Percentiles rank a stretch among this genome's conserved stretches.
phyloP scores from a whole-genome alignment of 192 early-diverging fungal species.

The Phlyctochytrium bullatum region DNA sequence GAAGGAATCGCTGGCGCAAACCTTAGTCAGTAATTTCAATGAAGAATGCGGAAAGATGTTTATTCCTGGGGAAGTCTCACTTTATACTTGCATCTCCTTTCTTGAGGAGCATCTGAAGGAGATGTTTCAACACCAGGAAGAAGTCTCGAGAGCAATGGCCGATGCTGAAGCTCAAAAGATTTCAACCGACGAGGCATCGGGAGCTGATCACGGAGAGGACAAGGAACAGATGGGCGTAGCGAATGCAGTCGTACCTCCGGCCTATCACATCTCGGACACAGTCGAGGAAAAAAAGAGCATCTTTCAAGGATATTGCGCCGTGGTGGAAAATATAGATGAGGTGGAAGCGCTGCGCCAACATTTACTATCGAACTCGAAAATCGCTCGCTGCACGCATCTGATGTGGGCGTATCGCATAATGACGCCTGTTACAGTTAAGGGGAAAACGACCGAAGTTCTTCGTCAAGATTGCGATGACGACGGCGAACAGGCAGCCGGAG shows the following conservation, averaged over 20 bases:
- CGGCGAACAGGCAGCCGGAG: slow-evolving; percentile 90
- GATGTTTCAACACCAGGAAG: not conserved
- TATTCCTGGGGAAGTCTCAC: not conserved
- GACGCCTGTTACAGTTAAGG: too few species aligned
- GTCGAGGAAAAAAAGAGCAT: not conserved
- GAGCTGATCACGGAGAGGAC: not conserved
- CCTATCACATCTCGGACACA: not conserved
- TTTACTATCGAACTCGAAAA: not conserved
- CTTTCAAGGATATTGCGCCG: not conserved
- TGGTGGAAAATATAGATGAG: not conserved
- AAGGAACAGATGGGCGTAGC: not conserved
- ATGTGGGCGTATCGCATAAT: not conserved
- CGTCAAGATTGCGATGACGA: slow-evolving; percentile 72
- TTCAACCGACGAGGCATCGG: not conserved
- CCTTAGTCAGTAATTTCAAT: not conserved
- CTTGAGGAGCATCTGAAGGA: not conserved
- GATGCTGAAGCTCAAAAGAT: not conserved
- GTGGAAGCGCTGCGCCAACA: not conserved
- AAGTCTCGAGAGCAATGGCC: not conserved
- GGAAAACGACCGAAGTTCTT: not conserved
- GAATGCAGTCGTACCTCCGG: not conserved
- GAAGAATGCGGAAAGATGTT: not conserved
- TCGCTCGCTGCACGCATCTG: not conserved
- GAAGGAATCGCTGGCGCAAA: not conserved
- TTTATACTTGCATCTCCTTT: not conserved